Evolutionary conservation across 1,284 basidiomycete species (phyloP), one percentile per base, ranked within the genome.

Genomic region (Golubevia sp.): DNA sequence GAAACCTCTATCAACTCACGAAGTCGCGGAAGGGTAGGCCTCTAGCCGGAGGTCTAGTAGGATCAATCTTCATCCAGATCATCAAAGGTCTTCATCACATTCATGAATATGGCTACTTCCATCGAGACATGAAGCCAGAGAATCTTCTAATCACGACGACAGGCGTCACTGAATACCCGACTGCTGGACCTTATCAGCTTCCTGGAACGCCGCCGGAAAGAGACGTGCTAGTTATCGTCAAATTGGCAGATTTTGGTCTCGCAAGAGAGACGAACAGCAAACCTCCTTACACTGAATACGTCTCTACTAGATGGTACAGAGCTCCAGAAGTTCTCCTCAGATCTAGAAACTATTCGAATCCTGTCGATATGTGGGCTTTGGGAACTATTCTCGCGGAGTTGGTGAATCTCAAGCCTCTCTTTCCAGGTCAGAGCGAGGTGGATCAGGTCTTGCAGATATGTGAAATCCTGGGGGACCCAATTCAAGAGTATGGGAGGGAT

Each of bases 111-210:
- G 96, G 96, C 62, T 99, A 97, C 85, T 99, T 99, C 84, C 97
- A 99, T 84, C 92, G 97, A 60, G 97, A 99, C 85, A 96, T 99
- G 93, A 99, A 99, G 85, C 97, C 97, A 26, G 97, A 99, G 84
- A 99, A 99, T 78, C 90, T 99, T n/a, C 89, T 99, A 61, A 96
- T 99, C 76, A 99, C 97, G n/a, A 99, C 97, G 1, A 97, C 94
- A 8, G 97, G 97, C 24, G 88, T 97, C 56, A 91, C 91, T 71
- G 94, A 97, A 85, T 99, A 99, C 83, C 90, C 90, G n/a, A 56
- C 71, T 7, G 61, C 58, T 20, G 38, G 57, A 27, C 65, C 77
- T 23, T 72, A 70, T 59, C 71, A 76, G 15, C 64, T 68, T 11
- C 66, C 75, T 2, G 61, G 68, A 62, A 61, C 76, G 0, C 68